Conservation (phyloP, 306 rosid genomes). For the Medicago ruthenica region DNA sequence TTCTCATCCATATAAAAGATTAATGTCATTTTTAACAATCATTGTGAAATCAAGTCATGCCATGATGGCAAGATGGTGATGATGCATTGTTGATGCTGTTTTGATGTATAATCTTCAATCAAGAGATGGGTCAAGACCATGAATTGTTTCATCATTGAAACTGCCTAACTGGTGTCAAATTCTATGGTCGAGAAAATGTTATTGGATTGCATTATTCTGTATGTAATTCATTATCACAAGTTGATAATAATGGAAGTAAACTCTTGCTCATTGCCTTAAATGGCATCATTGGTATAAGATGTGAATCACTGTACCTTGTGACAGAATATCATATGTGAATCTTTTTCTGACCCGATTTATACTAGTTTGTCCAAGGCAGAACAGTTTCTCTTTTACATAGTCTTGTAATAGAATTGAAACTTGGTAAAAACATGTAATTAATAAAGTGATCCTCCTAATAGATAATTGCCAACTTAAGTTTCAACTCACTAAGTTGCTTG, state of each 20-base stretch:
- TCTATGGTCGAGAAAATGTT: conserved; percentile 26
- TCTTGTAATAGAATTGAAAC: conserved; percentile 1
- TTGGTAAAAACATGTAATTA: conserved; percentile 4
- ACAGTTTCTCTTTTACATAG: background rate
- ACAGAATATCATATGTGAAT: background rate
- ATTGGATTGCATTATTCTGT: conserved; percentile 38
- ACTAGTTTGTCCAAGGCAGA: background rate
- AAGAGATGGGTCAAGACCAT: conserved; percentile 34
- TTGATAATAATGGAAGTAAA: background rate
- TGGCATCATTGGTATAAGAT: conserved; percentile 8
- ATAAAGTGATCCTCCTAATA: too few species aligned
- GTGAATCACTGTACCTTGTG: conserved; percentile 15
- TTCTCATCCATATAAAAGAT: conserved; percentile 14
- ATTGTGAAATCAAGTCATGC: conserved; percentile 52
- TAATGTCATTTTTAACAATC: conserved; percentile 43
- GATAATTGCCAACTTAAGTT: too few species aligned
- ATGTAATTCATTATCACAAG: conserved; percentile 10
- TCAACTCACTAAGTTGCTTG: too few species aligned
- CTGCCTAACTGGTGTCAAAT: conserved; percentile 15
- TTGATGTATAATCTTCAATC: conserved; percentile 33
- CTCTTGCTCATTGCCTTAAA: background rate
- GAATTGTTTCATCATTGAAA: conserved; percentile 41
- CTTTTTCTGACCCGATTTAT: background rate
- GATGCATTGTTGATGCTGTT: conserved; percentile 7
- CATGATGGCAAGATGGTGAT: conserved; percentile 22